phyloP scores from a whole-genome alignment of 2,329 filamentous ascomycete species.

The Aspergillus quadricinctus region DNA sequence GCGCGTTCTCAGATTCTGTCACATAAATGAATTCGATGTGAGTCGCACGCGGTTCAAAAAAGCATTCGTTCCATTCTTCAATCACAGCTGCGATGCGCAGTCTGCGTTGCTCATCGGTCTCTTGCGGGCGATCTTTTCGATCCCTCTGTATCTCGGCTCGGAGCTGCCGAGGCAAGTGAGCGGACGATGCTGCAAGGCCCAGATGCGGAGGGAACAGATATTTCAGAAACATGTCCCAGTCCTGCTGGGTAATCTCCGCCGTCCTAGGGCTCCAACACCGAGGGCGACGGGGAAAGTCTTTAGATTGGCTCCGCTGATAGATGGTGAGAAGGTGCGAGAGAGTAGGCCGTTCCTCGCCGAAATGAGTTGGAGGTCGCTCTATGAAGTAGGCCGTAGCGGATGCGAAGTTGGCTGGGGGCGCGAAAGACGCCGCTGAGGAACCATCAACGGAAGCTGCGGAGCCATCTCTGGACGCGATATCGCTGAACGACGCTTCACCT shows the following conservation, averaged over 20 bases:
- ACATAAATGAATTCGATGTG: slow-evolving; percentile 34
- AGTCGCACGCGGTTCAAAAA: slow-evolving; percentile 36
- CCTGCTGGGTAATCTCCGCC: slow-evolving; percentile 35
- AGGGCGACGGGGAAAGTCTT: slow-evolving; percentile 39
- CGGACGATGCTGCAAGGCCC: slow-evolving; percentile 33
- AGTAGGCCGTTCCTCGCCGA: slow-evolving; percentile 20
- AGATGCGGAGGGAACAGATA: slow-evolving; percentile 40
- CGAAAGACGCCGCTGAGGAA: slow-evolving; percentile 8
- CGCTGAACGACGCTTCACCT: slow-evolving; percentile 14
- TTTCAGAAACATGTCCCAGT: slow-evolving; percentile 42
- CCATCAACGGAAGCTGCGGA: slow-evolving; percentile 13
- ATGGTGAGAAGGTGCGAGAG: slow-evolving; percentile 38
- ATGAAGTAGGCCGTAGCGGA: slow-evolving; percentile 37
- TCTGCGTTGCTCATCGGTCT: slow-evolving; percentile 38
- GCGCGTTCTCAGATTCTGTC: slow-evolving; percentile 27
- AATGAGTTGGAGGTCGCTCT: slow-evolving; percentile 27
- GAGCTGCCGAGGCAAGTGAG: slow-evolving; percentile 34
- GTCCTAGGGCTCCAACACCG: slow-evolving; percentile 36
- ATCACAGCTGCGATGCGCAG: slow-evolving; percentile 37
- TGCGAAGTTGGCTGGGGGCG: slow-evolving; percentile 29
- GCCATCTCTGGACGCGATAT: slow-evolving; percentile 11
- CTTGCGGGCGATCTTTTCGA: slow-evolving; percentile 39
- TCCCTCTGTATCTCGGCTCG: slow-evolving; percentile 39
- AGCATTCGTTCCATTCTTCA: slow-evolving; percentile 41
- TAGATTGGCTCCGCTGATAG: slow-evolving; percentile 37